phyloP scores from a whole-genome alignment of 2,329 filamentous ascomycete genomes.

The Decorospora gaudefroyi region DNA sequence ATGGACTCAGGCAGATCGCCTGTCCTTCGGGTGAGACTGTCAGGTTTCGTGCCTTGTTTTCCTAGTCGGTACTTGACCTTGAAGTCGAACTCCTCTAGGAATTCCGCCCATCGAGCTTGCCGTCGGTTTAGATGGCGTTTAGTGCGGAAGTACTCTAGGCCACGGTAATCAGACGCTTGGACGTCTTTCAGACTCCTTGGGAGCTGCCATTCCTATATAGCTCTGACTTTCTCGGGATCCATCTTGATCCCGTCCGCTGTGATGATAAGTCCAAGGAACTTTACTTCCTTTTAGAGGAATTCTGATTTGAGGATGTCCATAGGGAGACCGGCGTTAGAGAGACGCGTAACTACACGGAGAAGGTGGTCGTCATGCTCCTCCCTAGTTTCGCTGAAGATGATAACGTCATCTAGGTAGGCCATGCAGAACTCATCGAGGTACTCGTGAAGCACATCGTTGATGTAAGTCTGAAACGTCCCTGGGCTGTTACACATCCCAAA shows the following conservation, averaged over 20 bases:
- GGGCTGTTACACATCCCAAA: conserved; percentile 23
- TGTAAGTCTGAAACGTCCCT: conserved; percentile 20
- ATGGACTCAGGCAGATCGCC: too few relatives aligned
- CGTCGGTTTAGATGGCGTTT: conserved; percentile 29
- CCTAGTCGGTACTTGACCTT: conserved; percentile 3
- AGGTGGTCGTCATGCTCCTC: conserved; percentile 4
- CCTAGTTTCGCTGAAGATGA: conserved; percentile 21
- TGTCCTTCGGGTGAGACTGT: too few relatives aligned
- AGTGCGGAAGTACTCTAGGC: conserved; percentile 36
- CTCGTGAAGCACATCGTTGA: conserved; percentile 29
- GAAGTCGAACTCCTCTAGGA: conserved; percentile 3
- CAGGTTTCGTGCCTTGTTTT: too few relatives aligned
- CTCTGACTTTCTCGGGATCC: conserved; percentile 15
- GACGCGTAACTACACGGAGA: background rate
- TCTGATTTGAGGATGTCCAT: conserved; percentile 13
- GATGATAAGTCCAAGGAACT: conserved; percentile 13
- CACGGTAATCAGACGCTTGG: conserved; percentile 36
- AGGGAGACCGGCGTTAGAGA: background rate
- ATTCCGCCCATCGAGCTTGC: conserved; percentile 28
- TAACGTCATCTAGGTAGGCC: conserved; percentile 33
- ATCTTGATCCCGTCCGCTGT: conserved; percentile 1
- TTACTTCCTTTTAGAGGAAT: conserved; percentile 5
- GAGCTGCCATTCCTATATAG: conserved; percentile 24
- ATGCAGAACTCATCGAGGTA: conserved; percentile 27
- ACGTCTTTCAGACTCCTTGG: conserved; percentile 24